These are phyloP conservation scores for Tetrastigma voinierianum DNA, from an alignment of 164 flowering plant species.

Conservation along the genomic window DNA sequence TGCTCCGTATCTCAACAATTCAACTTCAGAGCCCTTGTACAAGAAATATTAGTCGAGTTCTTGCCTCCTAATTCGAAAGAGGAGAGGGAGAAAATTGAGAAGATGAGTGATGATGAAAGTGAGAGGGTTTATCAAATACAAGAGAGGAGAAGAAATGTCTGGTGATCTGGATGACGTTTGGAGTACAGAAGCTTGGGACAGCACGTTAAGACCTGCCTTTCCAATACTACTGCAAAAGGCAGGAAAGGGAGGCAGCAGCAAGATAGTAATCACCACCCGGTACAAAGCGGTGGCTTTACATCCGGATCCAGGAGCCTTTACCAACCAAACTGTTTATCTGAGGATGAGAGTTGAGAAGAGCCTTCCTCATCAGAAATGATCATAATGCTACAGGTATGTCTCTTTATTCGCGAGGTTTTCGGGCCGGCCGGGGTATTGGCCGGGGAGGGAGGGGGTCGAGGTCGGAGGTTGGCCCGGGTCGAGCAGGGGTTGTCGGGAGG, in stretches of 20 bases:
- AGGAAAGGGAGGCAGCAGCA: conserved; percentile 10
- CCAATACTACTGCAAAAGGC: conserved; percentile 8
- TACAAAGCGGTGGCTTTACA: conserved; percentile 15
- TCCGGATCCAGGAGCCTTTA: conserved; percentile 11
- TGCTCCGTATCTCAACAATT: conserved; percentile 17
- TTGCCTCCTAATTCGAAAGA: conserved; percentile 8
- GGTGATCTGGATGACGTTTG: conserved; percentile 28
- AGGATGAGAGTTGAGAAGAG: conserved; percentile 29
- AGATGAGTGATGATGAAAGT: no score
- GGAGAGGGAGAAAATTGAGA: background rate
- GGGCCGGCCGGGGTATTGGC: no score
- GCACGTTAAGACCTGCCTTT: no score
- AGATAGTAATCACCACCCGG: conserved; percentile 32
- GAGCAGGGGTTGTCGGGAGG: no score
- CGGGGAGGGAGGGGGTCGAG: no score
- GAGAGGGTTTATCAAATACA: background rate
- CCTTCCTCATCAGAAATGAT: background rate
- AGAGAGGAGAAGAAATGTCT: conserved; percentile 23
- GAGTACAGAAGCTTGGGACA: conserved; percentile 23
- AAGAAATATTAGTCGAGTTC: conserved; percentile 5
- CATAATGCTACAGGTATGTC: no score
- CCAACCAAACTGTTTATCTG: background rate
- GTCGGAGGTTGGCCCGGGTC: no score
- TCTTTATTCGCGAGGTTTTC: no score
- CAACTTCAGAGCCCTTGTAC: background rate